These are phyloP conservation scores for Fusarium duplospermum DNA, from an alignment of 2,329 filamentous ascomycete genomes.

Conservation along the genomic window DNA sequence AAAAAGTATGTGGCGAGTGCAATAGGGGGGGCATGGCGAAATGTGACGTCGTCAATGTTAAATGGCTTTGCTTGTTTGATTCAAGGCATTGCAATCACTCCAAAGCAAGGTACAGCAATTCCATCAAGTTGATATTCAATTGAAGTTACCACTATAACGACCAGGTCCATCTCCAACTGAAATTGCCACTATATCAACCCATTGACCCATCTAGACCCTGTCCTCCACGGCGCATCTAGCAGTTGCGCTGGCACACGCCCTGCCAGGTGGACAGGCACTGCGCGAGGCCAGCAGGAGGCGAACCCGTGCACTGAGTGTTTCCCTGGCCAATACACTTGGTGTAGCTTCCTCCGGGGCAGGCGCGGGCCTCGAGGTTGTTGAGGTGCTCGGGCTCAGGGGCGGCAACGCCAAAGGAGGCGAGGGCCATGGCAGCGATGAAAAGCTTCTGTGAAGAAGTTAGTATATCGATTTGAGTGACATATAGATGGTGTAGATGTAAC, in stretches of 20 bases:
- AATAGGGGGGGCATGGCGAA: not conserved
- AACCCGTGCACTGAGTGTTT: not conserved
- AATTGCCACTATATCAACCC: not conserved
- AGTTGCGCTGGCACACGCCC: not conserved
- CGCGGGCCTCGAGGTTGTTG: not conserved
- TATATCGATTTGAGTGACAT: not conserved
- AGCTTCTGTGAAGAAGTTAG: not conserved
- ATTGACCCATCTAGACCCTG: not conserved
- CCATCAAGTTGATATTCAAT: not conserved
- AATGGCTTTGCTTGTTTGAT: not conserved
- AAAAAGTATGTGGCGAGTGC: not conserved
- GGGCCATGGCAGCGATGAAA: not conserved
- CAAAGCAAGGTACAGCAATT: not conserved
- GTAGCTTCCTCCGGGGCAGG: conserved; percentile 1
- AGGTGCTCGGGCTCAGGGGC: not conserved
- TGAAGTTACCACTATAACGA: not conserved
- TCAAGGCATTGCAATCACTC: not conserved
- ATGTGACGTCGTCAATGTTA: not conserved
- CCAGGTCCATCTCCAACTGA: not conserved
- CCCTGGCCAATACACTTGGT: not conserved
- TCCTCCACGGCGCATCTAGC: not conserved
- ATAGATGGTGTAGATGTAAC: not conserved
- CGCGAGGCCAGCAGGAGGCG: not conserved
- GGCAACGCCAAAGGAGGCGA: not conserved
- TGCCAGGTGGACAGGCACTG: not conserved